phyloP scores from a whole-genome alignment of 345 rosid species.

The Acer negundo region DNA sequence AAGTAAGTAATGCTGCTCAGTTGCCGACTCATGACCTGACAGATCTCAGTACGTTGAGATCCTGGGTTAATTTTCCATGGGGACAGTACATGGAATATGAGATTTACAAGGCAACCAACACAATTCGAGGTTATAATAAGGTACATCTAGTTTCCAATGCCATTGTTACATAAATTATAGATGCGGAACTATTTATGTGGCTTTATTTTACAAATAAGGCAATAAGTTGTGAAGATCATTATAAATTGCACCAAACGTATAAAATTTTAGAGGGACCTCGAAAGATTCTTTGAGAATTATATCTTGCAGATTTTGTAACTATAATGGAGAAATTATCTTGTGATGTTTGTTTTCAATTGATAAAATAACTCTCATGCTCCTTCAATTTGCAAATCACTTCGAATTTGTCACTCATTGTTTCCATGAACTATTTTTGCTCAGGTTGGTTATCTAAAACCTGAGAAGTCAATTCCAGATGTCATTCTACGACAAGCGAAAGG shows the following conservation, averaged over 20 bases:
- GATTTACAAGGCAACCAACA: constrained; percentile 89
- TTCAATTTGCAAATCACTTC: background rate
- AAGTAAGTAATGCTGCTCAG: constrained; percentile 92
- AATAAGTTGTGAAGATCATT: background rate
- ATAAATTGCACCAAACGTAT: background rate
- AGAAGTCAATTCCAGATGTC: constrained; percentile 81
- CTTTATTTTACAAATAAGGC: background rate
- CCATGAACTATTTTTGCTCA: constrained; percentile 30
- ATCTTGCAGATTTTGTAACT: background rate
- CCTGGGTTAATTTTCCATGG: constrained; percentile 99
- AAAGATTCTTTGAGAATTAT: background rate
- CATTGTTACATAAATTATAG: background rate
- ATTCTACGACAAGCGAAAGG: constrained; percentile 85
- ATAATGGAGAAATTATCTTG: background rate
- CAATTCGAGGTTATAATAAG: constrained; percentile 71
- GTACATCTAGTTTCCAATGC: constrained; percentile 32
- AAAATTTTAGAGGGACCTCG: background rate
- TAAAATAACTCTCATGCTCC: background rate
- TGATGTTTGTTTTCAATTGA: background rate
- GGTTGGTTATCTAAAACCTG: constrained; percentile 80
- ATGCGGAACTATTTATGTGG: background rate
- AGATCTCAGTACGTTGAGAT: constrained; percentile 94
- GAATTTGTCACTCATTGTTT: constrained; percentile 18
- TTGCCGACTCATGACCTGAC: constrained; percentile 83
- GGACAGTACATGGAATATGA: constrained; percentile 91